phyloP scores from a whole-genome alignment of 2,329 filamentous ascomycete genomes.

The Periconia digitata region DNA sequence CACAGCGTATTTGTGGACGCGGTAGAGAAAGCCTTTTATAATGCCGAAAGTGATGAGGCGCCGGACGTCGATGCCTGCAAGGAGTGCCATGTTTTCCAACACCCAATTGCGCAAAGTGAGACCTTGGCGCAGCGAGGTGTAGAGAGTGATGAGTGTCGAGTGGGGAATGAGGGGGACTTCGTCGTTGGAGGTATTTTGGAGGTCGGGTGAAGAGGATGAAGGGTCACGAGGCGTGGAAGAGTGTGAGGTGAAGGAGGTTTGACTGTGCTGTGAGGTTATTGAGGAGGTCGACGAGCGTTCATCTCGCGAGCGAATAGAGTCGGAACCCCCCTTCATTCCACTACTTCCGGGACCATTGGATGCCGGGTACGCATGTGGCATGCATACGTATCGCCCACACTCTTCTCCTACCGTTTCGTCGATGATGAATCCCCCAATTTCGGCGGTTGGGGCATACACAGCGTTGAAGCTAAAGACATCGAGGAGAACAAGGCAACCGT shows the following conservation, averaged over 20 bases:
- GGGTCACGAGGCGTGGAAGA: neutral
- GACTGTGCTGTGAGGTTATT: constrained; percentile 20
- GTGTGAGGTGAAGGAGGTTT: constrained; percentile 15
- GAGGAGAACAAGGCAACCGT: constrained; percentile 84
- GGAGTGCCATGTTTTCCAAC: constrained; percentile 68
- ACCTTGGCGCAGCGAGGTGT: constrained; percentile 80
- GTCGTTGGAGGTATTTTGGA: constrained; percentile 9
- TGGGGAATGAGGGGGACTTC: constrained; percentile 21
- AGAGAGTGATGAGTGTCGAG: constrained; percentile 71
- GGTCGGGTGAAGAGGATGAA: neutral
- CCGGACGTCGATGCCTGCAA: constrained; percentile 80
- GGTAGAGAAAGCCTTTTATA: constrained; percentile 91
- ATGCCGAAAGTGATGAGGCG: constrained; percentile 93
- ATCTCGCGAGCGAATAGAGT: constrained; percentile 18
- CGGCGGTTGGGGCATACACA: constrained; percentile 81
- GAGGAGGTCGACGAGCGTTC: constrained; percentile 26
- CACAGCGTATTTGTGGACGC: constrained; percentile 88
- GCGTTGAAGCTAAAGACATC: constrained; percentile 95
- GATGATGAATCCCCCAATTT: constrained; percentile 76
- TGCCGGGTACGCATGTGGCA: constrained; percentile 37
- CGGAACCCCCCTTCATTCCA: constrained; percentile 14
- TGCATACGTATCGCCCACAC: constrained; percentile 76
- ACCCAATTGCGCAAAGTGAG: constrained; percentile 88
- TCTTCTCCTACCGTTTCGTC: constrained; percentile 81
- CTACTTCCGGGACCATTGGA: constrained; percentile 10